These are phyloP conservation scores for Nannochloropsis granulata DNA, from an alignment of 108 stramenopile genomes.

Conservation along the genomic window DNA sequence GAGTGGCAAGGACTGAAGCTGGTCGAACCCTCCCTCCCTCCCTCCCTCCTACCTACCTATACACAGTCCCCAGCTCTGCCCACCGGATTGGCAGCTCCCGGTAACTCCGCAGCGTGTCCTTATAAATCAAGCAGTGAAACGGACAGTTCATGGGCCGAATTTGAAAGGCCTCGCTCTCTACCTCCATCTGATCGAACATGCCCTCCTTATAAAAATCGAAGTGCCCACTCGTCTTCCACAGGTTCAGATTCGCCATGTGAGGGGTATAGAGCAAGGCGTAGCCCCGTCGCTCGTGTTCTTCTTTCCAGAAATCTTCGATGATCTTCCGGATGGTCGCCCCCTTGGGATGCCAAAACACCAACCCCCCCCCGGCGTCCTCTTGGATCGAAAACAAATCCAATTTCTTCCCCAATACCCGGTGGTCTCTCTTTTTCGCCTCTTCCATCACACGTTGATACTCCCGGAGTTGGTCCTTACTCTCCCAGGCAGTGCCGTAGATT, in stretches of 20 bases:
- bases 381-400: conserved; percentile 89
- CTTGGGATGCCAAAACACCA: conserved; percentile 84
- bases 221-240: conserved; percentile 98
- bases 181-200: conserved; percentile 98
- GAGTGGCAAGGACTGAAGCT: neutral
- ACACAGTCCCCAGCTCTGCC: conserved; percentile 93
- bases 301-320: conserved; percentile 91
- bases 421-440: conserved; percentile 92
- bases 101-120: conserved; percentile 75
- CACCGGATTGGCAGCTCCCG: conserved; percentile 87
- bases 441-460: conserved; percentile 56
- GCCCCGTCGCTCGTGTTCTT: conserved; percentile 50
- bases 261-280: conserved; percentile 95
- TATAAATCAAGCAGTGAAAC: conserved; percentile 90
- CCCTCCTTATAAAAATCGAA: conserved; percentile 88
- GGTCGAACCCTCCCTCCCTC: conserved; percentile 4
- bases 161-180: conserved; percentile 84
- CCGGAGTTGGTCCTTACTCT: conserved; percentile 51
- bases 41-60: conserved; percentile 38
- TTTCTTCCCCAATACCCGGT: conserved; percentile 84
- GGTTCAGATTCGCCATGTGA: conserved; percentile 84
- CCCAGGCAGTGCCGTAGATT: conserved; percentile 92
- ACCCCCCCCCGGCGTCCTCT: conserved; percentile 51
- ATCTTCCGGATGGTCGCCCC: conserved; percentile 66
- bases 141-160: conserved; percentile 99